phyloP scores from a whole-genome alignment of 2,329 filamentous ascomycete genomes.

The Fusarium setosum region DNA sequence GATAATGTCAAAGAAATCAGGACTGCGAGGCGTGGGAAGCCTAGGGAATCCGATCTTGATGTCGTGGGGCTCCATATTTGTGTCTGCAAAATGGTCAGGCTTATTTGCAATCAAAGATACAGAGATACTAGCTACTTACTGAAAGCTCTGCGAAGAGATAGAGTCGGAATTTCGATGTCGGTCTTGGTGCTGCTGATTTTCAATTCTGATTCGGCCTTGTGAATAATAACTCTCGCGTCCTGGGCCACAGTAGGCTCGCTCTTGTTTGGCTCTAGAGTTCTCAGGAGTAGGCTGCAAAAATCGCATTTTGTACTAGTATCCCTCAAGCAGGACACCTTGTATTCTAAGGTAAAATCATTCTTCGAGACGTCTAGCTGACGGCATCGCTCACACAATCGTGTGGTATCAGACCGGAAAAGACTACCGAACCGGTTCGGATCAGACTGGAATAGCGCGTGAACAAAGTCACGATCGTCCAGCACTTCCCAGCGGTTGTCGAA shows the following conservation, averaged over 20 bases:
- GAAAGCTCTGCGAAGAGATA: background rate
- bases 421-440: background rate
- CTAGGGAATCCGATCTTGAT: background rate
- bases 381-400: background rate
- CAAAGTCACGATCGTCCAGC: background rate
- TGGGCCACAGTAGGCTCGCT: background rate
- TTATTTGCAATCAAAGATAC: too few species aligned
- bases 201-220: background rate
- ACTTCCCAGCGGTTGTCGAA: background rate
- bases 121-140: background rate
- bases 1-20: background rate
- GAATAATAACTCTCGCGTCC: background rate
- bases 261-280: background rate
- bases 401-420: background rate
- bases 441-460: background rate
- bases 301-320: background rate
- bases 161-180: background rate
- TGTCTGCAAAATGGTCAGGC: background rate
- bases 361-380: background rate
- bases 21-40: background rate
- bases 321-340: background rate
- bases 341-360: background rate
- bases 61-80: background rate
- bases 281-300: background rate
- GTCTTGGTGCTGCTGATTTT: background rate